Base-by-base conservation (phyloP, 2,329 filamentous ascomycete species). In the Elsinoe fawcettii region DNA sequence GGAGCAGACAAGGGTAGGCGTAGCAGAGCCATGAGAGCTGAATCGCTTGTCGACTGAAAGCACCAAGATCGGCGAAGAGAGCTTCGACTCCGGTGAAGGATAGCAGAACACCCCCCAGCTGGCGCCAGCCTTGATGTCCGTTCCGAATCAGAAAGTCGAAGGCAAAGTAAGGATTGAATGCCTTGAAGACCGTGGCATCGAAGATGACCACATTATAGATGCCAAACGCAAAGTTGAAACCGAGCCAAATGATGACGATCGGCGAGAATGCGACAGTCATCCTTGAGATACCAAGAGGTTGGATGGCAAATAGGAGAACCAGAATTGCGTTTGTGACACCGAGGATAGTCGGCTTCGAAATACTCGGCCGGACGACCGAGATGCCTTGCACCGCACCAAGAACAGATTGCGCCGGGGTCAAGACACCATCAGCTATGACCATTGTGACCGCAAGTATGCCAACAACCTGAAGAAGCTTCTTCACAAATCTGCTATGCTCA, bases 1-100 rank as follows among this genome's bases (percentile, higher is more conserved):
- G 67, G 1, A 86, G 67, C 9, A 85, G 74, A 64, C 85, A 88
- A 0, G 88, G 88, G 62, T 83, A 83, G 3, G 63, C 58, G 23
- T 60, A 61, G 54, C 76, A 75, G 3, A 90, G 73, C 87, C 87
- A 91, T 43, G 80, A 85, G 14, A 90, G 75, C 66, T 88, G 86
- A 54, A 91, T 83, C 0, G 87, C 86, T 41, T 56, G 44, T 53
- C 80, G 77, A 68, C 80, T 81, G 68, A 91, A 91, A 20, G 87
- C 87, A 32, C 87, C 87, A 5, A 91, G 75, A 64, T 91, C 87
- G 2, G 87, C 87, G 66, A 90, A 91, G 1, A 91, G 75, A 1
- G 87, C 86, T 67, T 90, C 87, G n/a, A 88, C 85, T 43, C 84
- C 87, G 1, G 87, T 90, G 64, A 91, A 90, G 2, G 84, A 80